phyloP scores from a whole-genome alignment of 116 monocot species.

The Phalaenopsis hybrid region DNA sequence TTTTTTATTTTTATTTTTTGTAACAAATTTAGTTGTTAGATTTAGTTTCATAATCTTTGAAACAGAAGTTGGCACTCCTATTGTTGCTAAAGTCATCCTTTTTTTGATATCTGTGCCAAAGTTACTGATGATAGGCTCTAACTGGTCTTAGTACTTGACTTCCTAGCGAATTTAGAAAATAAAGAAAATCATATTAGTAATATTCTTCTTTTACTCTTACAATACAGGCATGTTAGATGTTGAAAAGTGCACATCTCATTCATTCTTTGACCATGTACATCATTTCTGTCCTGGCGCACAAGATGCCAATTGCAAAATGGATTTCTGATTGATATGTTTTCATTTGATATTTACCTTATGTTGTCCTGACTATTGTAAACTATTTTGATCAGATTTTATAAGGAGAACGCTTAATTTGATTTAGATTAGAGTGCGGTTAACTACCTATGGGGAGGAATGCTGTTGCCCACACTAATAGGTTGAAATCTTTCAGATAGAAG shows the following conservation, averaged over 20 bases:
- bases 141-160: too few relatives aligned
- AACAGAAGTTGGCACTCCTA: background rate
- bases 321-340: background rate
- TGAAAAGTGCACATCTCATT: background rate
- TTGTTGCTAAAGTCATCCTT: too few relatives aligned
- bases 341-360: background rate
- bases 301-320: background rate
- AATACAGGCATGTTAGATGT: too few relatives aligned
- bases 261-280: background rate
- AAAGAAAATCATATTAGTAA: background rate
- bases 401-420: background rate
- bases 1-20: background rate
- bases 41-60: background rate
- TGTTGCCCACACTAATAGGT: background rate
- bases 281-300: background rate
- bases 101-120: too few relatives aligned
- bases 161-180: background rate
- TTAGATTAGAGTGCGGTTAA: background rate
- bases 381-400: background rate
- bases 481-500: background rate
- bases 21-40: background rate
- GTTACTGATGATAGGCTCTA: too few relatives aligned
- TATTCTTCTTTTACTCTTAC: background rate
- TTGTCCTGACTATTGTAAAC: background rate
- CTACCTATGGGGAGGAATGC: background rate